Conservation (phyloP, 2,329 filamentous ascomycete genomes). For the Trichoderma guizhouense region DNA sequence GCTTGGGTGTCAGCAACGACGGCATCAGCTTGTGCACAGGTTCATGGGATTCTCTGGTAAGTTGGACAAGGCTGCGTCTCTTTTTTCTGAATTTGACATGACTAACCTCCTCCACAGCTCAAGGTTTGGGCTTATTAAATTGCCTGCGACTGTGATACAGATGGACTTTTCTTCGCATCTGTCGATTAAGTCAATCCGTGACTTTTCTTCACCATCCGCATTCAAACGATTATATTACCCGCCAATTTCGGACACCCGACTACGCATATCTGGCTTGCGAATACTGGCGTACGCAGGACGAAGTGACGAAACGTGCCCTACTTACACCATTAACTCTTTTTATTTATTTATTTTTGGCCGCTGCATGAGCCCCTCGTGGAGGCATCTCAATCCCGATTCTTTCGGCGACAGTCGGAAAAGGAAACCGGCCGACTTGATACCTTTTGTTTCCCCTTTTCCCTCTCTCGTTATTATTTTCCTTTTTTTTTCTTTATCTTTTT, state of each 20-base stretch:
- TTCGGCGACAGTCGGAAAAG: conserved; percentile 26
- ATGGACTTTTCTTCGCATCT: conserved; percentile 29
- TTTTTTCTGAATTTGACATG: neutral
- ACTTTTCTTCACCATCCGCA: conserved; percentile 28
- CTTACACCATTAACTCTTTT: conserved; percentile 30
- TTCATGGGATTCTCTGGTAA: conserved; percentile 97
- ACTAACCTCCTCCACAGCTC: conserved; percentile 50
- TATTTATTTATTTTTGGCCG: conserved; percentile 11
- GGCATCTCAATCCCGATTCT: conserved; percentile 24
- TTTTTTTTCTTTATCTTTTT: conserved; percentile 23
- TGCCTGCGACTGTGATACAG: conserved; percentile 23
- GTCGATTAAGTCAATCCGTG: conserved; percentile 29
- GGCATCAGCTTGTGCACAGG: conserved; percentile 98
- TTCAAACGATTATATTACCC: conserved; percentile 32
- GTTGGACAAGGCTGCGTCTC: conserved; percentile 34
- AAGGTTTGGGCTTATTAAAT: conserved; percentile 82
- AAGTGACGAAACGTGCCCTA: conserved; percentile 39
- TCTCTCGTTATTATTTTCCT: conserved; percentile 5
- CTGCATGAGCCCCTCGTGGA: conserved; percentile 25
- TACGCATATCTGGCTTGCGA: conserved; percentile 33
- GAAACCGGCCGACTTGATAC: conserved; percentile 35
- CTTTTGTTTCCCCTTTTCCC: conserved; percentile 26
- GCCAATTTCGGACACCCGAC: conserved; percentile 29
- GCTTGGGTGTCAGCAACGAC: conserved; percentile 96
- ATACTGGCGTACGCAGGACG: conserved; percentile 38